A percentile compares a stretch with the other conserved stretches of the same genome.
phyloP scores from a whole-genome alignment of 768 basidiomycete genomes.

The Suillus tomentosus region DNA sequence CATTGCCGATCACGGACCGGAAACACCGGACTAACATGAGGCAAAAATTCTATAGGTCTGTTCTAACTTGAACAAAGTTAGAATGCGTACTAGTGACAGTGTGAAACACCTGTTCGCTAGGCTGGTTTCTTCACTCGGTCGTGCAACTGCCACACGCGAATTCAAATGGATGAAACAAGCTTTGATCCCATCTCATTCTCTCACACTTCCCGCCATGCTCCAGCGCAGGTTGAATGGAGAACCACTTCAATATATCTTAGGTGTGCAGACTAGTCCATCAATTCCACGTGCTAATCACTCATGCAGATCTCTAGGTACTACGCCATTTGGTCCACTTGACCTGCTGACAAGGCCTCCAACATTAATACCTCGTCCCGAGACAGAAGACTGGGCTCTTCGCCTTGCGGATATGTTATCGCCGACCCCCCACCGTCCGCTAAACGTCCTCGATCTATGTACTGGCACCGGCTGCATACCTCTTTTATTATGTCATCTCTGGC shows the following conservation, averaged over 20 bases:
- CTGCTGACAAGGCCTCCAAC: conserved; percentile 75
- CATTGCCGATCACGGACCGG: conserved; percentile 7
- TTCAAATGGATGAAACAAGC: conserved; percentile 51
- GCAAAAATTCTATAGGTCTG: conserved; percentile 16
- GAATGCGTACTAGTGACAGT: conserved; percentile 9
- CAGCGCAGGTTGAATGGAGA: conserved; percentile 64
- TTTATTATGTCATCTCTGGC: conserved; percentile 70
- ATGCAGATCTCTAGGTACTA: conserved; percentile 49
- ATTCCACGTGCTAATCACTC: background rate
- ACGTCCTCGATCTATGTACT: conserved; percentile 87
- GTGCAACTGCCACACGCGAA: conserved; percentile 41
- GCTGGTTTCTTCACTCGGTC: conserved; percentile 38
- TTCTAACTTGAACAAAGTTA: conserved; percentile 5
- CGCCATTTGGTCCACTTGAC: conserved; percentile 85
- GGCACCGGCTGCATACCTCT: conserved; percentile 93
- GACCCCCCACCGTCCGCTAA: conserved; percentile 29
- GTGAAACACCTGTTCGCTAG: conserved; percentile 26
- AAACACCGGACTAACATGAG: conserved; percentile 4
- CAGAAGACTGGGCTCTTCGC: conserved; percentile 76
- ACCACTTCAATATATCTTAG: conserved; percentile 90
- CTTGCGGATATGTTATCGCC: conserved; percentile 53
- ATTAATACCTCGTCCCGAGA: conserved; percentile 95
- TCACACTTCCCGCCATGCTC: conserved; percentile 51
- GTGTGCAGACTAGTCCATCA: conserved; percentile 39
- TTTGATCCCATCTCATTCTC: conserved; percentile 16